A percentile compares a stretch with the other conserved stretches of the same genome.
These are phyloP conservation scores for Chlorella sp. DNA, from an alignment of 139 green algal species.

Conservation along the genomic window DNA sequence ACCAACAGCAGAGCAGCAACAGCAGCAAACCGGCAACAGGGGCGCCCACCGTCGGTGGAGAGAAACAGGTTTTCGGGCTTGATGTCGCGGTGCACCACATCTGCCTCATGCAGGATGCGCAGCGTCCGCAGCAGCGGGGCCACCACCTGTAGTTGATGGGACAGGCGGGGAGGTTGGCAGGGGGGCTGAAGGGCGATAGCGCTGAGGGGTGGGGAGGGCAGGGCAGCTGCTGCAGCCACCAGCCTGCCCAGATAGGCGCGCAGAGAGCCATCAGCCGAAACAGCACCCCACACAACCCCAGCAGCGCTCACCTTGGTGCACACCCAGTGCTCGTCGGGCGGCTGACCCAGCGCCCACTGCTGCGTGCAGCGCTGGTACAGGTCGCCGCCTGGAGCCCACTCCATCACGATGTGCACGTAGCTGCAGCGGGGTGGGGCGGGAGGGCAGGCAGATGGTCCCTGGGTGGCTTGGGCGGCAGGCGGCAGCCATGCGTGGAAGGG, in stretches of 20 bases:
- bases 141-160: constrained; percentile 51
- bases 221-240: too few relatives aligned
- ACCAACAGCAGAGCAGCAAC: too few relatives aligned
- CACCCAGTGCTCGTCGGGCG: constrained; percentile 75
- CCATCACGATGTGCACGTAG: background rate
- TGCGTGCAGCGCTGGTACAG: constrained; percentile 70
- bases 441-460: background rate
- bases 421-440: background rate
- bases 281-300: too few relatives aligned
- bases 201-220: too few relatives aligned
- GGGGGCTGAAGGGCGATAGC: too few relatives aligned
- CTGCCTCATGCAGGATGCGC: constrained; percentile 62
- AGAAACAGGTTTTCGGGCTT: constrained; percentile 94
- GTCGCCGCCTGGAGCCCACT: constrained; percentile 66
- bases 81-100: constrained; percentile 78
- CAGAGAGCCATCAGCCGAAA: too few relatives aligned
- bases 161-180: too few relatives aligned
- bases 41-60: constrained; percentile 28
- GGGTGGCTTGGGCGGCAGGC: background rate
- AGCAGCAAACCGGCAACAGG: background rate
- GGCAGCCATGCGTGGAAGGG: background rate
- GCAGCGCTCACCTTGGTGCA: constrained; percentile 64
- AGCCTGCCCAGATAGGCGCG: too few relatives aligned
- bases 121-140: constrained; percentile 78
- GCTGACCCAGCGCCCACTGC: background rate